Percentiles rank a stretch among this genome's conserved stretches.
Evolutionary conservation across 305 asterid genomes (phyloP).

Genomic region (Monarda citriodora): DNA sequence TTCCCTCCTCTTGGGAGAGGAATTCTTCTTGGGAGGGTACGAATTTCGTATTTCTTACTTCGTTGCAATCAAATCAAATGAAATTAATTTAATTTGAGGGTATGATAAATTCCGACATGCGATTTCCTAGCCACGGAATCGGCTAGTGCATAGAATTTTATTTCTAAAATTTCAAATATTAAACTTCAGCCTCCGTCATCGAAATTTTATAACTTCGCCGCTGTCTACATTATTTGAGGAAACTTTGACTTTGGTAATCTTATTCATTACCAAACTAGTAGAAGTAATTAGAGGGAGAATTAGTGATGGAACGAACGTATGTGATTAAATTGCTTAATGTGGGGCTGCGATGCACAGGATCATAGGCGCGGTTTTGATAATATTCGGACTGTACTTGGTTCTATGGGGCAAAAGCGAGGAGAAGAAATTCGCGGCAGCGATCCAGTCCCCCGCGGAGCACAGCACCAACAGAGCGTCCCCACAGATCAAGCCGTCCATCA

Average conservation of each 20-base stretch:
- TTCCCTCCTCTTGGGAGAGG: constrained; percentile 78
- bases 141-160: too few species aligned
- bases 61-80: too few species aligned
- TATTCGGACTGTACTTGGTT: constrained; percentile 81
- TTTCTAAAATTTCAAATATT: too few species aligned
- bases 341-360: constrained; percentile 50
- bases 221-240: too few species aligned
- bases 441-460: constrained; percentile 66
- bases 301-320: too few species aligned
- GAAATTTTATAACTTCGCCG: too few species aligned
- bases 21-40: constrained; percentile 99
- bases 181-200: too few species aligned
- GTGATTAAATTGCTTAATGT: background rate
- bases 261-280: too few species aligned
- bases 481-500: constrained; percentile 75
- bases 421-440: constrained; percentile 48
- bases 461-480: constrained; percentile 38
- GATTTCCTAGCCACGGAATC: constrained; percentile 16
- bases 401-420: constrained; percentile 97
- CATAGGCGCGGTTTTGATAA: constrained; percentile 90
- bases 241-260: too few species aligned
- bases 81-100: too few species aligned
- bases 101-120: constrained; percentile 5
- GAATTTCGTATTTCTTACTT: too few species aligned
- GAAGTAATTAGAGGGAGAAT: too few species aligned